A percentile compares a stretch with the other conserved stretches of the same genome.
Evolutionary conservation across 2,329 filamentous ascomycete species (phyloP).

Genomic region (Fusarium luffae): DNA sequence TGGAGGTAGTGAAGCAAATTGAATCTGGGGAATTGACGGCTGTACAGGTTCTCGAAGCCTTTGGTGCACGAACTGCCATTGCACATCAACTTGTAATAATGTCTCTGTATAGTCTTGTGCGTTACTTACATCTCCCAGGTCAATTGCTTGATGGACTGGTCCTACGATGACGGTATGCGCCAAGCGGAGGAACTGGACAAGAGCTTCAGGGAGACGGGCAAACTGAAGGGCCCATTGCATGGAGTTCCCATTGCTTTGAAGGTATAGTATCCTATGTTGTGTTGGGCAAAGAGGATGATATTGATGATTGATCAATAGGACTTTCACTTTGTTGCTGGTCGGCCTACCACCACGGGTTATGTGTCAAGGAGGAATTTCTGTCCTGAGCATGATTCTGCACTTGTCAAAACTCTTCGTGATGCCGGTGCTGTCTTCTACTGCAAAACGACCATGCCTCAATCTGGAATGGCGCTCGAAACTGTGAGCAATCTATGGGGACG

Average conservation of each 20-base stretch:
- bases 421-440: slow-evolving; percentile 73
- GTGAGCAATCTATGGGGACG: slow-evolving; percentile 70
- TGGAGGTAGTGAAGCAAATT: slow-evolving; percentile 1
- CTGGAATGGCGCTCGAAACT: slow-evolving; percentile 62
- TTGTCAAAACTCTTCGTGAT: slow-evolving; percentile 64
- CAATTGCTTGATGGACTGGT: slow-evolving; percentile 28
- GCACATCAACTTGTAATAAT: slow-evolving; percentile 17
- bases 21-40: background rate
- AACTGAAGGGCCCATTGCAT: slow-evolving; percentile 61
- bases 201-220: background rate
- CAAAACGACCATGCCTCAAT: slow-evolving; percentile 74
- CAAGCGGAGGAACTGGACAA: slow-evolving; percentile 14
- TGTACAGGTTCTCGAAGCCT: slow-evolving; percentile 10
- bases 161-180: slow-evolving; percentile 19
- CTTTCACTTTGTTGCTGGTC: slow-evolving; percentile 57
- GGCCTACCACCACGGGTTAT: slow-evolving; percentile 66
- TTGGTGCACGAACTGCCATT: slow-evolving; percentile 17
- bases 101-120: background rate
- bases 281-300: too few relatives aligned
- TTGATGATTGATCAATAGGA: slow-evolving; percentile 1
- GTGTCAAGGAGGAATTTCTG: slow-evolving; percentile 62
- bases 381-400: slow-evolving; percentile 64
- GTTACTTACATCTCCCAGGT: background rate
- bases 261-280: slow-evolving; percentile 6
- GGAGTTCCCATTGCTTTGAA: slow-evolving; percentile 63